Base-by-base conservation (phyloP, 768 basidiomycete species). In the Termitomyces sp. region DNA sequence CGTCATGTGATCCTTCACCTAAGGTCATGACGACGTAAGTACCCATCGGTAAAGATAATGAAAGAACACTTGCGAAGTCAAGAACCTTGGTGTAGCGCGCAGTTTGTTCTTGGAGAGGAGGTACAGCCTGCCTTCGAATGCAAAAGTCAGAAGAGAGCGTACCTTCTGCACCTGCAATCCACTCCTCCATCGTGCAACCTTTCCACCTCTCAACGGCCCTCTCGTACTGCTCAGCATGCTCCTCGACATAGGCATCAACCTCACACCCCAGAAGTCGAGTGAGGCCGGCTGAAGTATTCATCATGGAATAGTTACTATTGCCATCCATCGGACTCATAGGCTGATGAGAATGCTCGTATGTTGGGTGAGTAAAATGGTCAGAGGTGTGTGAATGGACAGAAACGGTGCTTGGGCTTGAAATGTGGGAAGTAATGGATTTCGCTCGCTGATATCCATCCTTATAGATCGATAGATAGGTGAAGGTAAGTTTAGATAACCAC, bases 141-240 rank as follows among this genome's bases (percentile, higher is more conserved):
- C 34, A 18, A 22, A 16, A 20, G 50, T 36, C 22, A 22, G 42
- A 44, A 20, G 18, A 36, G 37, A 20, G 54, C 66, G 50, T 39
- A 84, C 84, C 81, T 50, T 82, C 75, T 1, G 78, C 80, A 6
- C 84, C 85, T 27, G 78, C 72, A 5, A 73, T 66, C 85, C 85
- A 85, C 53, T 85, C 83, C 15, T 80, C 78, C 57, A 76, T 68
- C 0, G 75, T 73, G 57, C 81, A 82, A 7, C 76, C 72, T 15
- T 73, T 73, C 83, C 84, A 87, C 60, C 73, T 78, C 58, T 73
- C 72, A 31, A 73, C 67, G 30, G 75, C 65, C 12, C 69, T 69
- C 39, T 81, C 79, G 59, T 85, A 85, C 30, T 68, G 67, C 0
- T 79, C 77, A 34, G 72, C 64, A 58, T 78, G 69, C 11, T 72